These are phyloP conservation scores for Avena eriantha DNA, from an alignment of 176 grass and related monocot species.

Conservation along the genomic window DNA sequence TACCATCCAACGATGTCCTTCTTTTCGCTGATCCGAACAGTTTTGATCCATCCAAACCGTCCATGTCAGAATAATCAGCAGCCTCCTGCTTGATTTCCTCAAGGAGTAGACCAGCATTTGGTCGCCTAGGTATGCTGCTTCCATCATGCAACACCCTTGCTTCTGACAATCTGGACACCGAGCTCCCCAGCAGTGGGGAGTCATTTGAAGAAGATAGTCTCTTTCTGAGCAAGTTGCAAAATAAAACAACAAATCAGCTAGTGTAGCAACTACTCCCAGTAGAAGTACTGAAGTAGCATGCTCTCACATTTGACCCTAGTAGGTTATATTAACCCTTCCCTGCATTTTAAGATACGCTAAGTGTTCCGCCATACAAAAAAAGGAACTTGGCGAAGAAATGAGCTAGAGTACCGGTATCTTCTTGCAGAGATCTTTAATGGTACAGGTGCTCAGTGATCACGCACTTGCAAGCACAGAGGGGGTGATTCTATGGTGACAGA, in stretches of 20 bases:
- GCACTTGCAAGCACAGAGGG: background rate
- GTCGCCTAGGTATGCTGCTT: conserved; percentile 69
- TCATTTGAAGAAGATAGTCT: conserved; percentile 71
- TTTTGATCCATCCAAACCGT: conserved; percentile 62
- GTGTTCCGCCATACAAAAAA: background rate
- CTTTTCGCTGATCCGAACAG: conserved; percentile 54
- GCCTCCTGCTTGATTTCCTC: conserved; percentile 94
- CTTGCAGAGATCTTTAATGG: background rate
- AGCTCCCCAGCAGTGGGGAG: conserved; percentile 68
- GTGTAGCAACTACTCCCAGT: background rate
- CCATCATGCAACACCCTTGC: conserved; percentile 68
- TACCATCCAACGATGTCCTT: conserved; percentile 57
- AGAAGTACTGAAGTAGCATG: conserved; percentile 3
- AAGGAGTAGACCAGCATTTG: conserved; percentile 86
- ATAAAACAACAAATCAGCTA: conserved; percentile 28
- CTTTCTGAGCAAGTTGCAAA: conserved; percentile 53
- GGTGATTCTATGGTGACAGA: background rate
- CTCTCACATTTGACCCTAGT: background rate
- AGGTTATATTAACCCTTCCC: background rate
- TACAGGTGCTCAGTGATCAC: background rate
- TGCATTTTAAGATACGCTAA: background rate
- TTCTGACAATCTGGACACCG: conserved; percentile 71
- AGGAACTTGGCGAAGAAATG: background rate
- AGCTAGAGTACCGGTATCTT: background rate
- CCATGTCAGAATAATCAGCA: conserved; percentile 55